Evolutionary conservation across 73 alveolate species (phyloP).

Genomic region (Paramecium biaurelia): DNA sequence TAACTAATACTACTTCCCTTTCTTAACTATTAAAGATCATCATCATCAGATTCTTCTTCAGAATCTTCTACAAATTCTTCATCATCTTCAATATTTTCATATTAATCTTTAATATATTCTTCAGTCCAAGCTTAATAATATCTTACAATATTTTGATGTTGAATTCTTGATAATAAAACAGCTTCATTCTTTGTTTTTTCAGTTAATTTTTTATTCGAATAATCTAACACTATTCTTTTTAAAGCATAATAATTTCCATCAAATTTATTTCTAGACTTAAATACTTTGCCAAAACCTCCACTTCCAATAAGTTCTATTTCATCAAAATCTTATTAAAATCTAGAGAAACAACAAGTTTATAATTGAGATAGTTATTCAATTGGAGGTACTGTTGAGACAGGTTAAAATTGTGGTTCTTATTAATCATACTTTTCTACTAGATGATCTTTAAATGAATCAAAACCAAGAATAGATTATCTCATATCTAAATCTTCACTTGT

Average conservation of each 20-base stretch:
- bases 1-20: background rate
- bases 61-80: background rate
- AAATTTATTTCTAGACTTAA: slow-evolving; percentile 55
- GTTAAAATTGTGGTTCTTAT: background rate
- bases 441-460: background rate
- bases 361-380: background rate
- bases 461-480: background rate
- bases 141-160: slow-evolving; percentile 67
- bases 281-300: slow-evolving; percentile 74
- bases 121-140: slow-evolving; percentile 60
- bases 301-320: slow-evolving; percentile 57
- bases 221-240: slow-evolving; percentile 58
- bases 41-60: slow-evolving; percentile 21
- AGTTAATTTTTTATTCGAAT: slow-evolving; percentile 14
- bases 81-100: slow-evolving; percentile 53
- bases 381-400: background rate
- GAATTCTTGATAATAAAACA: slow-evolving; percentile 52
- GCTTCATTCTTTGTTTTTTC: slow-evolving; percentile 66
- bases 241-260: slow-evolving; percentile 68
- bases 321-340: slow-evolving; percentile 44
- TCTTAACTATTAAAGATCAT: background rate
- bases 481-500: background rate
- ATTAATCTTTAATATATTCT: slow-evolving; percentile 42
- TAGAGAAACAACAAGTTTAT: background rate
- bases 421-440: background rate